Percentiles rank a stretch among this genome's conserved stretches.
phyloP scores from a whole-genome alignment of 495 filamentous ascomycete genomes.

The Neurospora sp. region DNA sequence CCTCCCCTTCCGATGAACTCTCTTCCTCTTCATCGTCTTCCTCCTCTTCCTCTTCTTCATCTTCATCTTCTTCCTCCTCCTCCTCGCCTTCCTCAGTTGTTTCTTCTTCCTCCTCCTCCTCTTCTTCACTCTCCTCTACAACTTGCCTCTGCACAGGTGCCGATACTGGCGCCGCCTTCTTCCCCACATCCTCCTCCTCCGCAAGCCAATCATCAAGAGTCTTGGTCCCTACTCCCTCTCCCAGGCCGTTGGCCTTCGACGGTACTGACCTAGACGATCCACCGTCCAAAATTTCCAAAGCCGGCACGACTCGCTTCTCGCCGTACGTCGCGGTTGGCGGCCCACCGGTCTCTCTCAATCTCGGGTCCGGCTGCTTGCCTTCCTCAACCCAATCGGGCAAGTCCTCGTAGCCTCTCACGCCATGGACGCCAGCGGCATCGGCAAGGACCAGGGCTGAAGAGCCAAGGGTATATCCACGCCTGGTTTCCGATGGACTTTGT shows the following conservation, averaged over 20 bases:
- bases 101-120: slow-evolving; percentile 44
- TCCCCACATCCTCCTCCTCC: slow-evolving; percentile 47
- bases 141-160: slow-evolving; percentile 20
- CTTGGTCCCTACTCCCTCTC: slow-evolving; percentile 46
- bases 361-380: slow-evolving; percentile 69
- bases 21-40: slow-evolving; percentile 26
- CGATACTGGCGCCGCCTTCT: slow-evolving; percentile 8
- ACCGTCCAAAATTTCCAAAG: slow-evolving; percentile 54
- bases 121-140: slow-evolving; percentile 32
- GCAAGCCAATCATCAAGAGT: slow-evolving; percentile 84
- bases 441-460: slow-evolving; percentile 79
- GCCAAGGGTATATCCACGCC: slow-evolving; percentile 67
- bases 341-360: slow-evolving; percentile 45
- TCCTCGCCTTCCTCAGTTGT: slow-evolving; percentile 42
- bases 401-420: slow-evolving; percentile 63
- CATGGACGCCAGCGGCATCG: slow-evolving; percentile 57
- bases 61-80: slow-evolving; percentile 16
- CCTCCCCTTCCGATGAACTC: slow-evolving; percentile 24
- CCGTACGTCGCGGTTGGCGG: slow-evolving; percentile 25
- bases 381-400: slow-evolving; percentile 77
- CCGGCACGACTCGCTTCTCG: slow-evolving; percentile 41
- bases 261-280: slow-evolving; percentile 39
- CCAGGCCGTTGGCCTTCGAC: slow-evolving; percentile 32
- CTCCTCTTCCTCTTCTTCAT: slow-evolving; percentile 13
- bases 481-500: slow-evolving; percentile 71